Evolutionary conservation across 1,284 basidiomycete genomes (phyloP), one percentile per base, ranked within the genome.

Genomic region (Wallemia mellicola): DNA sequence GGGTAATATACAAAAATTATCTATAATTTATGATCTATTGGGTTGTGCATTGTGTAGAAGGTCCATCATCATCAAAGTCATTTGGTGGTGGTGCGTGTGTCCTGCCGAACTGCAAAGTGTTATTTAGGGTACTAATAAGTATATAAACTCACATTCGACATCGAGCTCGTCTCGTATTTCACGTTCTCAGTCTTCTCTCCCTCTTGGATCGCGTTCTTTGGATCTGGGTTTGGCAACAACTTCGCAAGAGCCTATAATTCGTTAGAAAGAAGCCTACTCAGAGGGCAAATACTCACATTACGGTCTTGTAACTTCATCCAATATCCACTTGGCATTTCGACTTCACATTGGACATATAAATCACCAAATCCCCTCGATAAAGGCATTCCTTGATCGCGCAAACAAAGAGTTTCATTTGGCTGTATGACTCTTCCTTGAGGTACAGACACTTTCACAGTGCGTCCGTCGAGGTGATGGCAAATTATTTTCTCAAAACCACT

Each of bases 51-150:
- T 48, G 38, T n/a, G 38, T 48, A 48, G 38, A 48, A 11, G 38
- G 38, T 48, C 38, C 38, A 48, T 48, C 38, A 48, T 48, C 38
- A n/a, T 48, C 38, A 48, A 48, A 48, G 38, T 48, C 38, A n/a
- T 48, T 48, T 48, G 38, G n/a, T 17, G 38, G n/a, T 17, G 14
- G 38, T 17, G 38, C 38, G 38, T 48, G 38, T 22, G 38, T 48
- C n/a, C 38, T 48, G 5, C 38, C 38, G 22, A 48, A 48, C 38
- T 48, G 38, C 22, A 5, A 11, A 17, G 38, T 17, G 22, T 48
- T 11, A n/a, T 48, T 11, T n/a, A 3, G 14, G 22, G 38, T 5
- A 48, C 38, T 48, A 15, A 22, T 22, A 11, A 15, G 38, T 7
- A 48, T n/a, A n/a, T 7, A 48, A 48, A 48, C 38, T 48, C 38